These are phyloP conservation scores for Triticum monococcum DNA, from an alignment of 176 grass and related monocot species.

Conservation along the genomic window DNA sequence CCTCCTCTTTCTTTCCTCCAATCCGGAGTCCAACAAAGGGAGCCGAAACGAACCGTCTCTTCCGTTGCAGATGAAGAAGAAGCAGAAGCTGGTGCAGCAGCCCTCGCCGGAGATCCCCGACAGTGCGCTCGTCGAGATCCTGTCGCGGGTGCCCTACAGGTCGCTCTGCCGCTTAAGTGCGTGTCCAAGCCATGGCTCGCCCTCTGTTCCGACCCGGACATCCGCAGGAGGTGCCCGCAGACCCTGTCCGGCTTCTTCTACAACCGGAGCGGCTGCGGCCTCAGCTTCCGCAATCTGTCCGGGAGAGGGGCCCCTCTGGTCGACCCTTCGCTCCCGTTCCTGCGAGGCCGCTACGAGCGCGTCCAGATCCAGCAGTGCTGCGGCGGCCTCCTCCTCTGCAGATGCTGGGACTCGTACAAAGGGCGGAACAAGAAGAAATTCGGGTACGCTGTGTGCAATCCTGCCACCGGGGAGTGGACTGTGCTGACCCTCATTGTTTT, in stretches of 20 bases:
- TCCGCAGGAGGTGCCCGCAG: constrained; percentile 1
- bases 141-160: not conserved
- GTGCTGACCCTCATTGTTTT: not conserved
- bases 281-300: constrained; percentile 20
- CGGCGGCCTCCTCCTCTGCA: not conserved
- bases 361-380: not conserved
- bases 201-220: not conserved
- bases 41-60: not conserved
- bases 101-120: not conserved
- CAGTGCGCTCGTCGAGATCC: not conserved
- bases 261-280: not conserved
- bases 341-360: not conserved
- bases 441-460: constrained; percentile 1
- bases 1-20: not conserved
- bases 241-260: constrained; percentile 3
- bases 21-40: not conserved
- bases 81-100: not conserved
- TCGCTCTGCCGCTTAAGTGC: constrained; percentile 13
- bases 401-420: not conserved
- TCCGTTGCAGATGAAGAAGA: not conserved
- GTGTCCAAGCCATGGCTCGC: not conserved
- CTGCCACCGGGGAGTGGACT: not conserved
- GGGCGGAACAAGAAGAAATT: constrained; percentile 2
- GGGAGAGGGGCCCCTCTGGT: not conserved
- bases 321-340: constrained; percentile 5